Evolutionary conservation across 2,329 filamentous ascomycete species (phyloP).

Genomic region (Coniochaeta prunicola): DNA sequence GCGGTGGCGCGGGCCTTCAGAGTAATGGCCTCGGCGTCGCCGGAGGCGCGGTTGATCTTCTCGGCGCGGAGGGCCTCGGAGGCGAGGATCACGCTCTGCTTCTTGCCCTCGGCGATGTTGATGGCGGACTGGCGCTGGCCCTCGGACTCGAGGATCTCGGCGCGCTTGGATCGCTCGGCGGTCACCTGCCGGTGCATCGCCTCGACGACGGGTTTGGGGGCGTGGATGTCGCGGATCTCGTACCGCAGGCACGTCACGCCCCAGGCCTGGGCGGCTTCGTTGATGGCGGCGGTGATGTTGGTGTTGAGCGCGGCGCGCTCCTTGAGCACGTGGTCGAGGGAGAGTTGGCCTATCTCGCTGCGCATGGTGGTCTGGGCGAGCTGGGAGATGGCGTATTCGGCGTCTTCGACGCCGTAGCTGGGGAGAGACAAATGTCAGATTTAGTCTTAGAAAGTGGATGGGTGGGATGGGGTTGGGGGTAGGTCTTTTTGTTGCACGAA

Average conservation of each 20-base stretch:
- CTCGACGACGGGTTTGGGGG: conserved; percentile 84
- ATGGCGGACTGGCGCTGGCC: conserved; percentile 96
- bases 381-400: conserved; percentile 97
- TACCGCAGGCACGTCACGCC: conserved; percentile 93
- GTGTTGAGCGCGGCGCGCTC: conserved; percentile 93
- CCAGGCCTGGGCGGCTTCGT: conserved; percentile 95
- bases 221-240: conserved; percentile 97
- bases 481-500: conserved; percentile 28
- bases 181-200: conserved; percentile 99
- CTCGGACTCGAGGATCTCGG: conserved; percentile 95
- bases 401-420: conserved; percentile 96
- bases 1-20: conserved; percentile 84
- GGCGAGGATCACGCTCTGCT: conserved; percentile 93
- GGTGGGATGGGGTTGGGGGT: neutral
- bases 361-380: conserved; percentile 98
- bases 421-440: neutral
- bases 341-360: conserved; percentile 92
- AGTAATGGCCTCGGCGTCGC: conserved; percentile 90
- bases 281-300: conserved; percentile 98
- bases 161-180: conserved; percentile 92
- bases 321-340: conserved; percentile 94
- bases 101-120: conserved; percentile 96
- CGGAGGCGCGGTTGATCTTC: conserved; percentile 85
- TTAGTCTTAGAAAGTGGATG: neutral
- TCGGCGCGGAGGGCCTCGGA: conserved; percentile 87